Evolutionary conservation across 352 stramenopile species (phyloP).

Genomic region (Phytophthora brassicae): DNA sequence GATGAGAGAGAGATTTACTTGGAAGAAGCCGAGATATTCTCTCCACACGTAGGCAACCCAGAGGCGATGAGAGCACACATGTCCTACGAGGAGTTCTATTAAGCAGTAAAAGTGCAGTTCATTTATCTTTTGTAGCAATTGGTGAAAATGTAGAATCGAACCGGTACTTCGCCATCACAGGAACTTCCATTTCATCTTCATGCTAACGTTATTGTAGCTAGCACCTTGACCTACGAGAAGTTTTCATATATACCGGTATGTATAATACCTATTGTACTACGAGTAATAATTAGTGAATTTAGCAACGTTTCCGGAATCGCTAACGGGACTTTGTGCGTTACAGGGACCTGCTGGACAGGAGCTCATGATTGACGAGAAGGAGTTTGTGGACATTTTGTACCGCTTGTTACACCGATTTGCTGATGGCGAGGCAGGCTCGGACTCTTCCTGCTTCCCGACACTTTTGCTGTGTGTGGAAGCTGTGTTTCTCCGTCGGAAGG

Average conservation of each 20-base stretch:
- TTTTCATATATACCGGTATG: too few species aligned
- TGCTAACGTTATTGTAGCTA: too few species aligned
- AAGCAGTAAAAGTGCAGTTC: background rate
- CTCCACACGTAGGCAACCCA: constrained; percentile 50
- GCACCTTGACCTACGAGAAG: too few species aligned
- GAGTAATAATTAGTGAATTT: too few species aligned
- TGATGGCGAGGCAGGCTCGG: constrained; percentile 50
- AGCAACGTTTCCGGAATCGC: too few species aligned
- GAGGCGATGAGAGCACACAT: constrained; percentile 33
- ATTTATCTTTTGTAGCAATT: background rate
- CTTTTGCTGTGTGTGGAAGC: constrained; percentile 91
- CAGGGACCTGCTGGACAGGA: constrained; percentile 92
- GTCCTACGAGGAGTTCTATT: constrained; percentile 32
- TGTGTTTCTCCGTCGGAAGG: constrained; percentile 93
- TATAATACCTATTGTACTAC: too few species aligned
- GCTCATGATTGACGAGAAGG: constrained; percentile 96
- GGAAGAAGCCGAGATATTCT: constrained; percentile 69
- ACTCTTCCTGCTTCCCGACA: constrained; percentile 60
- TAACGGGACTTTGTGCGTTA: constrained; percentile 93
- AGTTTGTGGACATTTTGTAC: constrained; percentile 96
- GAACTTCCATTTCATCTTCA: too few species aligned
- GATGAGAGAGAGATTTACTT: constrained; percentile 37
- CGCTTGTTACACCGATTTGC: constrained; percentile 78
- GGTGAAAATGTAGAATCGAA: background rate
- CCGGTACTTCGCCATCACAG: background rate